Evolutionary conservation across 495 filamentous ascomycete species (phyloP), one percentile per base, ranked within the genome.

Genomic region (Penicillium bovifimosum): DNA sequence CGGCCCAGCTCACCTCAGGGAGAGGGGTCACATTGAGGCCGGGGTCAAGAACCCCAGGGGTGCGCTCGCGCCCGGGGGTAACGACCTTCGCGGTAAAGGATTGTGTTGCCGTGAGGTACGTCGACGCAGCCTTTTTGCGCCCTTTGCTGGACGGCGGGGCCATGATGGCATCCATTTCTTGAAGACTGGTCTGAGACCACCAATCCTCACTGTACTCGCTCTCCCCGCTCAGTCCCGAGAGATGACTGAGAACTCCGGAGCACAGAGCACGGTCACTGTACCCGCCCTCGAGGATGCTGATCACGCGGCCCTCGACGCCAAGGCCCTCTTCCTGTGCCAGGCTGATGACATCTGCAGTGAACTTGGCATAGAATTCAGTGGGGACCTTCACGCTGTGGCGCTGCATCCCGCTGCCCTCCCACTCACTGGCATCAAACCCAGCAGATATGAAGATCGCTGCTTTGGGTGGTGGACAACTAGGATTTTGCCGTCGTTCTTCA

Each of bases 351-450:
- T 98, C 93, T 5, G 80, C 79, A 0, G 93, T 92, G 53, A 98
- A 85, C 3, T 84, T 80, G 42, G 95, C 92, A 67, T 96, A 98
- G 65, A 98, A 98, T 28, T 90, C 90, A 6, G 92, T 97, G 0
- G 95, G 93, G 7, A 98, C 91, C 68, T 96, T 93, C 51, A 95
- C 89, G 45, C 85, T 83, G 69, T 98, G 93, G 43, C 93, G 76
- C 63, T 97, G 93, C 95, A 98, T 97, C 1, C 86, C 88, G 3
- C 75, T 65, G n/a, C 83, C 80, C 66, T 98, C 93, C 82, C 87
- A 91, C 63, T 97, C 88, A 60, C 90, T 96, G 5, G 93, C 95
- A 72, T 98, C 93, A 58, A 98, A 98, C 0, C 93, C 93, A 1
- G 93, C 92, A 29, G 90, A 96, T 28, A 98, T 69, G 66, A 98